phyloP scores from a whole-genome alignment of 768 basidiomycete genomes.

The Trametes cubensis region DNA sequence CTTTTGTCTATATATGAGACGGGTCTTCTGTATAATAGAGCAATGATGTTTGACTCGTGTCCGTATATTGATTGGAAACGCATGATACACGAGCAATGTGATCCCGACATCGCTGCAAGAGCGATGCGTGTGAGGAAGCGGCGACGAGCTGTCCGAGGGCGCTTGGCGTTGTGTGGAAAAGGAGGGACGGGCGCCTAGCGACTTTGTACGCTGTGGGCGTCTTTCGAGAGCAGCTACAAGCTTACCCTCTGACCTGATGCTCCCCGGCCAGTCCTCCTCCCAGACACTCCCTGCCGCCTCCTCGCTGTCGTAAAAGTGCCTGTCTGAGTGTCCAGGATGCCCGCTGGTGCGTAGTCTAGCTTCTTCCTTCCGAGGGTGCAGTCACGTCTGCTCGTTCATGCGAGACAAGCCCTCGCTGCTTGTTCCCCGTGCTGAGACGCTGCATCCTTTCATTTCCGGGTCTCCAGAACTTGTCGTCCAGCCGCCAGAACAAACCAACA shows the following conservation, averaged over 20 bases:
- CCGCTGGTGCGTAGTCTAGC: conserved; percentile 28
- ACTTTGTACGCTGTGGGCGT: conserved; percentile 22
- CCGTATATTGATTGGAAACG: too few species aligned
- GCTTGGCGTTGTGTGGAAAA: background rate
- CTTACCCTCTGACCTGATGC: conserved; percentile 40
- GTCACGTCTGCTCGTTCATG: background rate
- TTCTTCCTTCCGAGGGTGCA: conserved; percentile 7
- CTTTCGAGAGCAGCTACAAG: conserved; percentile 7
- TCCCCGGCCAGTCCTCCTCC: conserved; percentile 26
- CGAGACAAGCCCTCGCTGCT: conserved; percentile 20
- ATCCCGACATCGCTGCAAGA: background rate
- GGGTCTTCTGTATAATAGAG: background rate
- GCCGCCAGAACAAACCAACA: background rate
- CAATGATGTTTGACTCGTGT: too few species aligned
- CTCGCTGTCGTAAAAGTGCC: conserved; percentile 4
- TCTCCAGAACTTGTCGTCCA: conserved; percentile 15
- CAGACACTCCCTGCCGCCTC: conserved; percentile 19
- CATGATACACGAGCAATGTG: background rate
- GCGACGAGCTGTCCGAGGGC: background rate
- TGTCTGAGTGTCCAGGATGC: conserved; percentile 24
- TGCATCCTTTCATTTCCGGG: conserved; percentile 17
- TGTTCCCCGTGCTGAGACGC: conserved; percentile 26
- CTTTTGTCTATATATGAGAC: conserved; percentile 1
- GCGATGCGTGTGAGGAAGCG: background rate
- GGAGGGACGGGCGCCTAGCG: conserved; percentile 7